Evolutionary conservation across 768 basidiomycete genomes (phyloP), one percentile per base, ranked within the genome.

Genomic region (Kwoniella sp.): DNA sequence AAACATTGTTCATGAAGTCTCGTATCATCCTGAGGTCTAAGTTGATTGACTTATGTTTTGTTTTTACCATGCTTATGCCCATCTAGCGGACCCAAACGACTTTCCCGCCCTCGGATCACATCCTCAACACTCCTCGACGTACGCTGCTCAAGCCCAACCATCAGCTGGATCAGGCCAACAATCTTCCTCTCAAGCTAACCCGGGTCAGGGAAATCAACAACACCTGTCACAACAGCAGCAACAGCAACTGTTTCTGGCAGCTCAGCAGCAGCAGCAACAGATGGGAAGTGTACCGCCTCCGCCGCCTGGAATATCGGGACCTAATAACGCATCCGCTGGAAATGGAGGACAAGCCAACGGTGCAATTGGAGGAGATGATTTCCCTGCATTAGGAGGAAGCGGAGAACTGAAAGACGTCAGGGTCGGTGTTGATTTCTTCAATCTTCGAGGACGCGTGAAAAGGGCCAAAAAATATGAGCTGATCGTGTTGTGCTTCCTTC

Each of bases 81-180:
- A 7, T 41, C 13, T 5, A 41, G 20, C 63, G 74, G 77, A 80
- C 56, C 66, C 73, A 25, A 76, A 67, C 53, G 79, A 80, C 50
- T 80, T 80, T 52, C 79, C 79, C 54, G 79, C 77, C 17, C 67
- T 80, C 17, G 71, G 71, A 50, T 65, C 76, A 34, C 70, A 71
- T 55, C 55, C 59, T 13, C 63, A 72, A 34, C 67, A 65, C 31
- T 55, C 66, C 12, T 68, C 73, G 22, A 71, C 75, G 13, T 75
- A 78, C 58, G 72, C 77, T 17, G 54, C 78, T 1, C 76, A 77
- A 68, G 68, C 70, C 8, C 73, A 75, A 68, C 59, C 67, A 23
- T 66, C 67, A 45, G 61, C 54, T 38, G 50, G 45, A 61, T 65
- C 51, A 58, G 47, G 47, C 20, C 61, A 56, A 62, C 73, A 68